Evolutionary conservation across 1,284 basidiomycete genomes (phyloP).

Genomic region (Malassezia slooffiae): DNA sequence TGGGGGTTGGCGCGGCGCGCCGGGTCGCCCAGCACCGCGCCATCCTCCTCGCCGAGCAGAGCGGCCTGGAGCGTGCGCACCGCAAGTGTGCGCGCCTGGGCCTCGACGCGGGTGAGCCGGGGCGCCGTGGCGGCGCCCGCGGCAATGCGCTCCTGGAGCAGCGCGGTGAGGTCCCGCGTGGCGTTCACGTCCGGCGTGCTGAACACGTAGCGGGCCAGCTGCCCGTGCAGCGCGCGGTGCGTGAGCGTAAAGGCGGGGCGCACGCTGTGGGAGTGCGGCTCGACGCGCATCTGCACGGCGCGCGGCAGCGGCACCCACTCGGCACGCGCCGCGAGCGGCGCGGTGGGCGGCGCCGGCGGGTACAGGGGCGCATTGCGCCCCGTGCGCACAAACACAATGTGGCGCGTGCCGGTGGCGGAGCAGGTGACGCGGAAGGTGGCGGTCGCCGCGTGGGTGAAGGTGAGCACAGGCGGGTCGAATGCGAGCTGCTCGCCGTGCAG

Average conservation of each 20-base stretch:
- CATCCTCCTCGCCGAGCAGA: constrained; percentile 1
- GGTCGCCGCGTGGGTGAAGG: constrained; percentile 21
- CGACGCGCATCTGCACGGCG: background rate
- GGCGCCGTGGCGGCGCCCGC: background rate
- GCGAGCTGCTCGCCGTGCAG: constrained; percentile 32
- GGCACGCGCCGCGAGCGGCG: background rate
- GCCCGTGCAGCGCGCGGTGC: background rate
- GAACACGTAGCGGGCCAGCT: background rate
- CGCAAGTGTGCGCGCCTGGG: constrained; percentile 1
- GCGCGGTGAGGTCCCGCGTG: background rate
- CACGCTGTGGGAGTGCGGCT: background rate
- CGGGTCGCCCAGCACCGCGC: background rate
- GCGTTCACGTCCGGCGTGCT: constrained; percentile 3
- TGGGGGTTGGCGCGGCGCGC: background rate
- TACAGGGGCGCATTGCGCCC: constrained; percentile 33
- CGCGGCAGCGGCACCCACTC: constrained; percentile 5
- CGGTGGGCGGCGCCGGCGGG: background rate
- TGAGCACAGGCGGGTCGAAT: constrained; percentile 38
- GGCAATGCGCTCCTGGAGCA: constrained; percentile 4
- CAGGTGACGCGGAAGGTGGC: constrained; percentile 35
- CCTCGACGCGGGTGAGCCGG: background rate
- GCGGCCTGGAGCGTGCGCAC: constrained; percentile 2
- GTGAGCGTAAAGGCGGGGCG: constrained; percentile 7
- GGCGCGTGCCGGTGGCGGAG: constrained; percentile 24
- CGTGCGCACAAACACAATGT: constrained; percentile 32